phyloP scores from a whole-genome alignment of 805 yeast species.

The Pichia nakasei region DNA sequence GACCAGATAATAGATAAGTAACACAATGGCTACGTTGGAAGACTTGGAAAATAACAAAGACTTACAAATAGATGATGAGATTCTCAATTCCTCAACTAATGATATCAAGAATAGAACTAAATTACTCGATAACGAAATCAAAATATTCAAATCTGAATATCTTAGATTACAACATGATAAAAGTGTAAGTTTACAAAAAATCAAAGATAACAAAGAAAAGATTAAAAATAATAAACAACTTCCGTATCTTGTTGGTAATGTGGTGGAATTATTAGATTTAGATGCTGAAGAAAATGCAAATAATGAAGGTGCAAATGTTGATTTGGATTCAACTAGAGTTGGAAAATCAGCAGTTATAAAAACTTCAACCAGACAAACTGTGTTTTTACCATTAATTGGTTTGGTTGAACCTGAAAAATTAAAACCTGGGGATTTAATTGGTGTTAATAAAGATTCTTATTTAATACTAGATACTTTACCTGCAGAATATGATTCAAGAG shows the following conservation, averaged over 20 bases:
- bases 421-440: conserved; percentile 96
- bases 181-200: conserved; percentile 84
- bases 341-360: conserved; percentile 98
- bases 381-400: conserved; percentile 91
- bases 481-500: conserved; percentile 94
- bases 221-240: conserved; percentile 91
- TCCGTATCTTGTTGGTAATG: conserved; percentile 94
- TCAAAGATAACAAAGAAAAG: conserved; percentile 93
- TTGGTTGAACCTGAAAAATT: conserved; percentile 84
- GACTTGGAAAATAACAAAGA: conserved; percentile 56
- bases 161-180: conserved; percentile 89
- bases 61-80: conserved; percentile 72
- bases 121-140: conserved; percentile 87
- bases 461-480: conserved; percentile 90
- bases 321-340: conserved; percentile 78
- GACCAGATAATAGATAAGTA: not conserved
- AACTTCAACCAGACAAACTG: conserved; percentile 96
- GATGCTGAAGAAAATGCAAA: conserved; percentile 74
- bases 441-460: conserved; percentile 95
- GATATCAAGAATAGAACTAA: conserved; percentile 83
- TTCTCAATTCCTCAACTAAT: conserved; percentile 64
- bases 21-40: conserved; percentile 71
- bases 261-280: conserved; percentile 87
- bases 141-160: conserved; percentile 86
- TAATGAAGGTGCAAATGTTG: conserved; percentile 93